Evolutionary conservation across 345 rosid genomes (phyloP).

Genomic region (Brassica rapa): DNA sequence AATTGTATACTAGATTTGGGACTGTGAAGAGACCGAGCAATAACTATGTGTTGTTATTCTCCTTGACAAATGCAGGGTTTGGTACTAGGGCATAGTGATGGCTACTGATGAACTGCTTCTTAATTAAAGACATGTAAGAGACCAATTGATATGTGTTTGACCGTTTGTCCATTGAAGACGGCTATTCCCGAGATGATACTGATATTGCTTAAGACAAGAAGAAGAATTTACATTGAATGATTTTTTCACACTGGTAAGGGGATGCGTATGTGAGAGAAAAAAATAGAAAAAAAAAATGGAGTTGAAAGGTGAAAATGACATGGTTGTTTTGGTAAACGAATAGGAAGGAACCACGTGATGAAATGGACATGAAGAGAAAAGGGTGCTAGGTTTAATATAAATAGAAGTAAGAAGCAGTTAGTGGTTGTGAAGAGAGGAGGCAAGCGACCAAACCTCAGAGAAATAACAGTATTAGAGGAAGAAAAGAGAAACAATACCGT

Average conservation of each 20-base stretch:
- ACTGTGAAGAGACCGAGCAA: constrained; percentile 23
- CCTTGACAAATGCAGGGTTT: constrained; percentile 26
- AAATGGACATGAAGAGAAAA: constrained; percentile 33
- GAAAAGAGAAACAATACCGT: not conserved
- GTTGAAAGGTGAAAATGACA: constrained; percentile 43
- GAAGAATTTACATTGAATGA: constrained; percentile 31
- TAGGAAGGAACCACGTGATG: constrained; percentile 38
- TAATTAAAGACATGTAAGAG: constrained; percentile 30
- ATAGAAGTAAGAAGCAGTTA: constrained; percentile 47
- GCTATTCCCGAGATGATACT: constrained; percentile 32
- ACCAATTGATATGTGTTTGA: constrained; percentile 28
- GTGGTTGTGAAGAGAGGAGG: constrained; percentile 61
- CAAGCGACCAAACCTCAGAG: constrained; percentile 44
- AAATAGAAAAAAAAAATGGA: constrained; percentile 33
- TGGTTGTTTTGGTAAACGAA: constrained; percentile 40
- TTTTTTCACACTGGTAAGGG: constrained; percentile 19
- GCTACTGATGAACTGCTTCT: constrained; percentile 37
- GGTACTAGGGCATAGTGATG: constrained; percentile 38
- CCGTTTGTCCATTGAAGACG: constrained; percentile 29
- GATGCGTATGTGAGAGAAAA: constrained; percentile 26
- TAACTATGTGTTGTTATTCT: constrained; percentile 28
- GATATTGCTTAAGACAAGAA: constrained; percentile 35
- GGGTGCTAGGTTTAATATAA: constrained; percentile 53
- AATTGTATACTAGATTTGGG: not conserved
- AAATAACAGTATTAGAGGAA: constrained; percentile 13